Percentiles rank a stretch among this genome's conserved stretches.
phyloP scores from a whole-genome alignment of 495 filamentous ascomycete genomes.

The Aspergillus sclerotiicarbonarius region DNA sequence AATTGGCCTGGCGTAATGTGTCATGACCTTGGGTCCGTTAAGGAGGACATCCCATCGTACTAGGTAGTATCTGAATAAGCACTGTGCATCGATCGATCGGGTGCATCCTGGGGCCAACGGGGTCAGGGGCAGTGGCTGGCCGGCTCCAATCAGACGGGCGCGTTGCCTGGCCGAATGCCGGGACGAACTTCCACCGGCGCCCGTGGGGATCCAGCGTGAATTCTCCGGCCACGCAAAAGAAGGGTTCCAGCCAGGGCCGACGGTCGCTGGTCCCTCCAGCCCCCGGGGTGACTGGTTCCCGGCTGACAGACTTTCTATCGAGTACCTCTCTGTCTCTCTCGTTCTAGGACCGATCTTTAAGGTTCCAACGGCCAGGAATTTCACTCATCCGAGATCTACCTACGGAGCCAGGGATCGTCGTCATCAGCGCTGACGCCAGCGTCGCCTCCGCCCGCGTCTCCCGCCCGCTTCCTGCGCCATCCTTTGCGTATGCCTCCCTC shows the following conservation, averaged over 20 bases:
- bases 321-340: no score
- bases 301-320: neutral
- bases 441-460: constrained; percentile 11
- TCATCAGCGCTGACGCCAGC: constrained; percentile 15
- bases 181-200: neutral
- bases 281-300: neutral
- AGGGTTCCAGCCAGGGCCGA: neutral
- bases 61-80: no score
- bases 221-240: neutral
- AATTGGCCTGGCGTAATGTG: neutral
- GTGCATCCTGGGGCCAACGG: no score
- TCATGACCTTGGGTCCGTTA: no score
- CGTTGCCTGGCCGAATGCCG: neutral
- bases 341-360: no score
- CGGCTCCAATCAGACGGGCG: neutral
- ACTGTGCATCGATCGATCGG: neutral
- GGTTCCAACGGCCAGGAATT: no score
- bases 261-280: no score
- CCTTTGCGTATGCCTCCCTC: constrained; percentile 6
- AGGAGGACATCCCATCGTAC: no score
- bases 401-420: constrained; percentile 3
- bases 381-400: neutral
- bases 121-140: neutral
- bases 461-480: constrained; percentile 12
- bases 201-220: neutral